phyloP scores from a whole-genome alignment of 2,329 filamentous ascomycete genomes.

The Fusarium burgessii region DNA sequence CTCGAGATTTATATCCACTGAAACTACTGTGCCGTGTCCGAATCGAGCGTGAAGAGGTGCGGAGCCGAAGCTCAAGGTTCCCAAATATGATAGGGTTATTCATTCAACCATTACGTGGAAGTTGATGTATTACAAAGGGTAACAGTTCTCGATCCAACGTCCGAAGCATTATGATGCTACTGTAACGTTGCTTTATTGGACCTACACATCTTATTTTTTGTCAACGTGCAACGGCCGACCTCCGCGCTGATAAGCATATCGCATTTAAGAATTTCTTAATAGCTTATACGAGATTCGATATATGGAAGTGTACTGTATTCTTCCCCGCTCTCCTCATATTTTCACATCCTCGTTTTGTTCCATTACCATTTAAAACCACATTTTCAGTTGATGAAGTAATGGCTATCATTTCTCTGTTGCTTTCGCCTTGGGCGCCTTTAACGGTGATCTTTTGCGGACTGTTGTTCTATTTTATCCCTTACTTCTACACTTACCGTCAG shows the following conservation, averaged over 20 bases:
- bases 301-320: not conserved
- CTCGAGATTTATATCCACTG: not conserved
- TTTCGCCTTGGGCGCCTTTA: not conserved
- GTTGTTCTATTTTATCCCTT: not conserved
- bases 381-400: not conserved
- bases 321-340: not conserved
- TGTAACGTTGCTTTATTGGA: not conserved
- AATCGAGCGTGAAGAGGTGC: accelerated
- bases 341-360: not conserved
- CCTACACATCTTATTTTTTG: not conserved
- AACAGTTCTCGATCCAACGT: not conserved
- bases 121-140: accelerated
- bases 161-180: not conserved
- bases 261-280: not conserved
- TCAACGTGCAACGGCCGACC: not conserved
- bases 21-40: not conserved
- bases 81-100: not conserved
- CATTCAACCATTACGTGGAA: not conserved
- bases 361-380: too few relatives aligned
- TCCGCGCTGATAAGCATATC: not conserved
- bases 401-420: not conserved
- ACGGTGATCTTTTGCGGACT: not conserved
- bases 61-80: accelerated
- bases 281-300: accelerated
- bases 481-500: constrained; percentile 1